Percentiles rank a stretch among this genome's conserved stretches.
phyloP scores from a whole-genome alignment of 176 grass and related monocot genomes.

The Avena insularis region DNA sequence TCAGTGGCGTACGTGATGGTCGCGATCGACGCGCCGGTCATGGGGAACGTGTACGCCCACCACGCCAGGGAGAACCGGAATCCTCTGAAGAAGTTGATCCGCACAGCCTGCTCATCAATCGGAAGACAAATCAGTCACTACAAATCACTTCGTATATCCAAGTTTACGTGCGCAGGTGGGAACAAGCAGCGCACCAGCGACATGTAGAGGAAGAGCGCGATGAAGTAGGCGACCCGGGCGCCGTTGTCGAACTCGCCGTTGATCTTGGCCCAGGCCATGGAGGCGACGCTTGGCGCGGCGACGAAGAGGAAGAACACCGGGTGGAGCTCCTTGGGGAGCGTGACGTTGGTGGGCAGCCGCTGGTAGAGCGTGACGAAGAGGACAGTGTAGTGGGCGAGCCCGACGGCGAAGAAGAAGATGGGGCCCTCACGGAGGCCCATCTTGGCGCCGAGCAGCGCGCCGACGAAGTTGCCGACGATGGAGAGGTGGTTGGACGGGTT shows the following conservation, averaged over 20 bases:
- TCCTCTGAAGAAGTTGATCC: conserved; percentile 92
- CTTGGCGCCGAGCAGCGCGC: conserved; percentile 74
- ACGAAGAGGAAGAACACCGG: conserved; percentile 99
- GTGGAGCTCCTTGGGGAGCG: conserved; percentile 94
- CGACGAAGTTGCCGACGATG: conserved; percentile 95
- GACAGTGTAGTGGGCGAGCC: conserved; percentile 87
- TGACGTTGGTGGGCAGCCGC: conserved; percentile 83
- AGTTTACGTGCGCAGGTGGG: background rate
- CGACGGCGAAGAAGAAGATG: conserved; percentile 89
- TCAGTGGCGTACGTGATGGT: conserved; percentile 77
- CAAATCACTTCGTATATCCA: background rate
- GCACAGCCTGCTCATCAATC: conserved; percentile 59
- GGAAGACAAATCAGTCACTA: background rate
- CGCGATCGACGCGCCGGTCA: conserved; percentile 75
- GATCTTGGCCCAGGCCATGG: conserved; percentile 94
- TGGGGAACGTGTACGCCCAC: conserved; percentile 99
- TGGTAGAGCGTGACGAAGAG: conserved; percentile 99
- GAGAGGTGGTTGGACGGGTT: conserved; percentile 92
- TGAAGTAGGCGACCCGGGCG: conserved; percentile 80
- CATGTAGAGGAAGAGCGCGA: conserved; percentile 90
- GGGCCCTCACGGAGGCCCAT: conserved; percentile 84
- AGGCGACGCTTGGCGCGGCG: conserved; percentile 81
- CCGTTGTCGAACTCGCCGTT: conserved; percentile 69
- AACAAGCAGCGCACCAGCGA: conserved; percentile 62
- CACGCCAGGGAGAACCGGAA: conserved; percentile 96